phyloP scores from a whole-genome alignment of 495 filamentous ascomycete genomes.

The Penicillium ochrochloron region DNA sequence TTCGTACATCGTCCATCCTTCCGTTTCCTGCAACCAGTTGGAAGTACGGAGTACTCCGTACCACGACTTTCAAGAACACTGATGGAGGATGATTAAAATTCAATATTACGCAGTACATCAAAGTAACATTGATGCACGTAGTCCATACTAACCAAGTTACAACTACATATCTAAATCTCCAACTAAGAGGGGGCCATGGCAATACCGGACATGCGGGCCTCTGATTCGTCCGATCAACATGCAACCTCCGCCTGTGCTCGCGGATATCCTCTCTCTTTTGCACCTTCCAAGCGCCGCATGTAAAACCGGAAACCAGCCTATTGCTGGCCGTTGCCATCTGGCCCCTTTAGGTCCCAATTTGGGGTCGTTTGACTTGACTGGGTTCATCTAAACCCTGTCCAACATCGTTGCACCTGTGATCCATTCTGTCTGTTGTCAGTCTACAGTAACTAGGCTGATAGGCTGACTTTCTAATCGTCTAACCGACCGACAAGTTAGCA shows the following conservation, averaged over 20 bases:
- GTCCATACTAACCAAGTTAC: background rate
- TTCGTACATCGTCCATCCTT: background rate
- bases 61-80: background rate
- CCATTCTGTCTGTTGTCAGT: background rate
- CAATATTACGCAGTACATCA: background rate
- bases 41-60: background rate
- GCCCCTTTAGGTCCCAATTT: background rate
- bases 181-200: background rate
- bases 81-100: background rate
- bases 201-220: constrained; percentile 9
- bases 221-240: constrained; percentile 29
- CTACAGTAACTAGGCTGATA: background rate
- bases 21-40: background rate
- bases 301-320: constrained; percentile 19
- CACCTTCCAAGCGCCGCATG: constrained; percentile 24
- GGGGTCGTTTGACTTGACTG: constrained; percentile 11
- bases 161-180: background rate
- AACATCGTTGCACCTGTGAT: constrained; percentile 29
- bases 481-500: background rate
- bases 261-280: constrained; percentile 14
- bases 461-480: background rate
- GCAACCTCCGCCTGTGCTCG: constrained; percentile 18
- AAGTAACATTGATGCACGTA: background rate
- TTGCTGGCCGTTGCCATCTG: background rate
- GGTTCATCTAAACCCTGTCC: constrained; percentile 17